A percentile compares a stretch with the other conserved stretches of the same genome.
Evolutionary conservation across 2,329 filamentous ascomycete genomes (phyloP).

Genomic region (Apiospora aurea): DNA sequence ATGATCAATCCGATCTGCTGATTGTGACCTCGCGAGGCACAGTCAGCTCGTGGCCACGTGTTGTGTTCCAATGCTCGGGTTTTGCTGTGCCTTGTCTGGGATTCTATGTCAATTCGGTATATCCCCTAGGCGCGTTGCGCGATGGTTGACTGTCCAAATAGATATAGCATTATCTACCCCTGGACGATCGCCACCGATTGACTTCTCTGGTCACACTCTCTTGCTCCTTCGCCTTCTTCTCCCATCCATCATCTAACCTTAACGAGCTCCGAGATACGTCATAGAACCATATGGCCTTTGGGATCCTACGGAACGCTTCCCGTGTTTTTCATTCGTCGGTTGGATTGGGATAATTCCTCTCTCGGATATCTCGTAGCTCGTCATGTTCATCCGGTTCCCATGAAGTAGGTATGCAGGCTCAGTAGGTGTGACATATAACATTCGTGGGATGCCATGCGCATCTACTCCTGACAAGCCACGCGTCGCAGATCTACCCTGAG

Average conservation of each 20-base stretch:
- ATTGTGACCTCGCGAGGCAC: neutral
- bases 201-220: neutral
- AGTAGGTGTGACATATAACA: neutral
- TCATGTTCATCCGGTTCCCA: neutral
- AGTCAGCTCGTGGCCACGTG: neutral
- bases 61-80: neutral
- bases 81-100: neutral
- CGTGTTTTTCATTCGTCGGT: neutral
- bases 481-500: neutral
- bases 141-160: neutral
- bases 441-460: neutral
- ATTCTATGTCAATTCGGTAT: neutral
- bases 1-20: too few relatives aligned
- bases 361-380: too few relatives aligned
- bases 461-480: neutral
- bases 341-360: neutral
- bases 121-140: neutral
- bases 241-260: neutral
- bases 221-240: neutral
- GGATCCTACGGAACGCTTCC: neutral
- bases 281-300: neutral
- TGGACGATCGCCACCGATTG: neutral
- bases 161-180: neutral
- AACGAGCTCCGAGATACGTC: neutral
- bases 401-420: neutral